Conservation (phyloP, 2,329 filamentous ascomycete genomes). For the Calonectria ilicicola region DNA sequence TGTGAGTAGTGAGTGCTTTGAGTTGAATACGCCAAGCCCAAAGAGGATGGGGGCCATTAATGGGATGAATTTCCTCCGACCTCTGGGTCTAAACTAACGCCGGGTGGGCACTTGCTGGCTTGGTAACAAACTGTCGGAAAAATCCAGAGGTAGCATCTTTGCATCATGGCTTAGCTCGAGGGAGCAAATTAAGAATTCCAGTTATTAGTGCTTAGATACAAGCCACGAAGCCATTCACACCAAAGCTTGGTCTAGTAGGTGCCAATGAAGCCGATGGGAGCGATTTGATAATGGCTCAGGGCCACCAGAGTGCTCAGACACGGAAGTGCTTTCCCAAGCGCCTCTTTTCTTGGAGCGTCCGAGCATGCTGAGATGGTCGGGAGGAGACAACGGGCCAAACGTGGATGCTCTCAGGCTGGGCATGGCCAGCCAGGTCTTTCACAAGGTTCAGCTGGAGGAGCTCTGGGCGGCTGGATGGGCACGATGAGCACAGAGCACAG, state of each 20-base stretch:
- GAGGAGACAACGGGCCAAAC: neutral
- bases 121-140: neutral
- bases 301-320: neutral
- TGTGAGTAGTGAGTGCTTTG: neutral
- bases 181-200: neutral
- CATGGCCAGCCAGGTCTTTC: neutral
- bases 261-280: neutral
- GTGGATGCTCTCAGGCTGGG: neutral
- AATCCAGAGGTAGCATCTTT: too few relatives aligned
- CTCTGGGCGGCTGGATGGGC: neutral
- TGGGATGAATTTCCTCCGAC: conserved; percentile 10
- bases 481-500: neutral
- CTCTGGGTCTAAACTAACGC: neutral
- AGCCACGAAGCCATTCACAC: neutral
- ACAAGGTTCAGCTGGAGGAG: neutral
- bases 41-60: neutral
- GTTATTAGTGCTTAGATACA: neutral
- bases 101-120: neutral
- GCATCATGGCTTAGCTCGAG: neutral
- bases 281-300: neutral
- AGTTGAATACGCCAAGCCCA: neutral
- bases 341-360: neutral
- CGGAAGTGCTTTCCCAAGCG: neutral
- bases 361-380: neutral
- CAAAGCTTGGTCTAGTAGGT: neutral